phyloP scores from a whole-genome alignment of 2,329 filamentous ascomycete genomes.

The Rhytidhysteron rufulum region DNA sequence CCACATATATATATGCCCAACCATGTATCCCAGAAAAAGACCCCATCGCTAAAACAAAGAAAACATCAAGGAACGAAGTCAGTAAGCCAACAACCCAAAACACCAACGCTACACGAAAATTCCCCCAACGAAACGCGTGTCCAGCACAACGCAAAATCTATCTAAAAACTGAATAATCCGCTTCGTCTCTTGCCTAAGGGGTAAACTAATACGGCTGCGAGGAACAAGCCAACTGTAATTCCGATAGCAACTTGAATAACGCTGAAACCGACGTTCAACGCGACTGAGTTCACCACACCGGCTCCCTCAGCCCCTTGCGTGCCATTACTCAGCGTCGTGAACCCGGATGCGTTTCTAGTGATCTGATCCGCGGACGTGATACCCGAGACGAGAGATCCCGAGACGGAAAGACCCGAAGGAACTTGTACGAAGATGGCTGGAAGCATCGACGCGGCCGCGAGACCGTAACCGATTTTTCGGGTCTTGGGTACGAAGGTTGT shows the following conservation, averaged over 20 bases:
- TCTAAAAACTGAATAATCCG: constrained; percentile 39
- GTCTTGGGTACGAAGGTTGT: constrained; percentile 23
- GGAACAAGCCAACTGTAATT: constrained; percentile 48
- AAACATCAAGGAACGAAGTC: too few relatives aligned
- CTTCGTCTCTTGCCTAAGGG: constrained; percentile 47
- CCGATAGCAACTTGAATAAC: constrained; percentile 51
- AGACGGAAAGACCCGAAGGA: constrained; percentile 57
- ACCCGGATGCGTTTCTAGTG: constrained; percentile 43
- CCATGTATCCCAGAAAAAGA: too few relatives aligned
- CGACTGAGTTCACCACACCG: constrained; percentile 38
- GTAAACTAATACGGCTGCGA: constrained; percentile 47
- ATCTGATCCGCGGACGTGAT: constrained; percentile 56
- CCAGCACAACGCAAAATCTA: too few relatives aligned
- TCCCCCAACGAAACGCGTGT: too few relatives aligned
- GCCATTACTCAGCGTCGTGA: constrained; percentile 35
- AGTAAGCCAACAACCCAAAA: too few relatives aligned
- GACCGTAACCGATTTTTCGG: constrained; percentile 59
- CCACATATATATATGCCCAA: too few relatives aligned
- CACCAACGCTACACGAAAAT: too few relatives aligned
- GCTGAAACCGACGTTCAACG: constrained; percentile 45
- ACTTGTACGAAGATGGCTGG: constrained; percentile 78
- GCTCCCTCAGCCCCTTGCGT: constrained; percentile 20
- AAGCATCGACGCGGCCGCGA: constrained; percentile 80
- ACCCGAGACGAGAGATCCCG: constrained; percentile 54
- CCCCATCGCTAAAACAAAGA: too few relatives aligned